Evolutionary conservation across 2,329 filamentous ascomycete species (phyloP).

Genomic region (Cytospora piceae): DNA sequence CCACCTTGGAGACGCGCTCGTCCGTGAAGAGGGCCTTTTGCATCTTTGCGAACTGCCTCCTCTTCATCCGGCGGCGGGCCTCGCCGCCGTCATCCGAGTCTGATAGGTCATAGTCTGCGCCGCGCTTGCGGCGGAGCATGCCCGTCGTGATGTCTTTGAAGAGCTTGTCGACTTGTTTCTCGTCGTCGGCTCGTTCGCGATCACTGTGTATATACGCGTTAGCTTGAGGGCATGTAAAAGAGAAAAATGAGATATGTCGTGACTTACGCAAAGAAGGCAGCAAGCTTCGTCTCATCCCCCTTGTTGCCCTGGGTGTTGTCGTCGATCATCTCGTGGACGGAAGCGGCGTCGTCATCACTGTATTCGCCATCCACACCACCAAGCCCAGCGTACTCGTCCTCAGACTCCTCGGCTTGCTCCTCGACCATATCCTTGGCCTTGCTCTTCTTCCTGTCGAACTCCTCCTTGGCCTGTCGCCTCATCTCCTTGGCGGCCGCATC

Average conservation of each 20-base stretch:
- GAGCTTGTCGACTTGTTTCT: conserved; percentile 86
- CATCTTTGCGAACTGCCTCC: conserved; percentile 88
- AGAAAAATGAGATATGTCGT: conserved; percentile 17
- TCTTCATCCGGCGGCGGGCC: conserved; percentile 77
- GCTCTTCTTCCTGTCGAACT: conserved; percentile 84
- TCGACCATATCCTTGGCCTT: conserved; percentile 86
- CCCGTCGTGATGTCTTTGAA: conserved; percentile 93
- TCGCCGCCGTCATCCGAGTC: conserved; percentile 90
- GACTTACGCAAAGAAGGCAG: conserved; percentile 88
- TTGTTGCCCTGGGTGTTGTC: conserved; percentile 75
- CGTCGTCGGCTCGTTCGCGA: conserved; percentile 77
- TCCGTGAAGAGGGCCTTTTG: conserved; percentile 85
- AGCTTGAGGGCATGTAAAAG: conserved; percentile 13
- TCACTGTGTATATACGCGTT: conserved; percentile 56
- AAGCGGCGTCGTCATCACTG: conserved; percentile 70
- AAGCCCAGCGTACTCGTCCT: conserved; percentile 95
- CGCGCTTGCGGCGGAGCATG: conserved; percentile 80
- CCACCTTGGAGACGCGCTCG: conserved; percentile 88
- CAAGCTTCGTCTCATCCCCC: conserved; percentile 79
- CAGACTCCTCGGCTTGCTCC: conserved; percentile 94
- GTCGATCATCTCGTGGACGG: conserved; percentile 87
- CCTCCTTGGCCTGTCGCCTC: conserved; percentile 49
- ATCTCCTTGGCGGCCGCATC: conserved; percentile 63
- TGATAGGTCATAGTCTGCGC: conserved; percentile 80
- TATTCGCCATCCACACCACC: conserved; percentile 90